Base-by-base conservation (phyloP, 352 stramenopile species). In the Pythium myriotylum region DNA sequence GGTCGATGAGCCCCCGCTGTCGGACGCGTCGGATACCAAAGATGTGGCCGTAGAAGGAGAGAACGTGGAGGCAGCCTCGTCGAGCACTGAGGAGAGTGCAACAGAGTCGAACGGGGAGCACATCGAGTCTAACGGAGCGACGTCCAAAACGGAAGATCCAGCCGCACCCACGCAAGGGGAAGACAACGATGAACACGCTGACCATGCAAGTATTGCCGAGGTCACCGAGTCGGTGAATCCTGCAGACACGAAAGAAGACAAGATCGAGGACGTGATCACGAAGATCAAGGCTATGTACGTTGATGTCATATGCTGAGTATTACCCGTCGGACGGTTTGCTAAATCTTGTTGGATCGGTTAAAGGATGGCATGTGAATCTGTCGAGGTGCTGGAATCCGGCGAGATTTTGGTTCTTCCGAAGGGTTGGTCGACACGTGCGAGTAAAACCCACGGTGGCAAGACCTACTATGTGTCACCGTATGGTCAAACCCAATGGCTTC, bases 401-500 rank as follows among this genome's bases (percentile, higher is more conserved):
- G 85, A 94, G 59, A 84, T 94, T 35, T 12, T 90, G 4, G 82
- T 79, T 12, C 68, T 95, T 10, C 86, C 86, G 0, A 90, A 90
- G 42, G 86, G 81, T 13, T 95, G 86, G 86, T 81, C 81, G 2
- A 92, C 80, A 19, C 81, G 84, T 8, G 76, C 85, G 52, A 93
- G 83, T 61, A 89, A 89, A 59, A 91, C 84, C n/a, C 85, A 93
- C 53, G 79, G 84, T 29, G 83, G 83, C 19, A 92, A 92, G 68
- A 89, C 67, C n/a, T 95, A 95, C 49, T 95, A 86, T 56, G 86
- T 95, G 24, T 92, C 80, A 17, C 86, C 86, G 10, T 91, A 88
- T 40, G 86, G 86, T 29, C 80, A 94, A 37, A 92, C 86, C 12
- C 83, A 92, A 51, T 95, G 86, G 86, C 51, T 95, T 8, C 84